phyloP scores from a whole-genome alignment of 768 basidiomycete genomes.

The Mycena filopes region DNA sequence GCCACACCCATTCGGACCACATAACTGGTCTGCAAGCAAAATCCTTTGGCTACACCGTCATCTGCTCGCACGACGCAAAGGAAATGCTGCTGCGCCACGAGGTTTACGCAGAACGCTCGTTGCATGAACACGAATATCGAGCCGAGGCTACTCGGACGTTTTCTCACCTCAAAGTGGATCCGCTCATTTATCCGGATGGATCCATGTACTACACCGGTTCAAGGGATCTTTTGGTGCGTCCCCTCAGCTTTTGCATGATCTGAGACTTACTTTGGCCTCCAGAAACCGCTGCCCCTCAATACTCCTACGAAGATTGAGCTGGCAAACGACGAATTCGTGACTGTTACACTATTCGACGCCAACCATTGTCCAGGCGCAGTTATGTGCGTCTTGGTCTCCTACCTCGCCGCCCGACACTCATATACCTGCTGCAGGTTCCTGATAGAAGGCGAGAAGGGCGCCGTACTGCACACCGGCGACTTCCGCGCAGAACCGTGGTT shows the following conservation, averaged over 20 bases:
- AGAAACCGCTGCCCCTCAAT: constrained; percentile 72
- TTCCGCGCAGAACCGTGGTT: constrained; percentile 89
- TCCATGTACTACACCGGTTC: constrained; percentile 59
- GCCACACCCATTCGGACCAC: constrained; percentile 93
- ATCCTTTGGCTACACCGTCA: constrained; percentile 75
- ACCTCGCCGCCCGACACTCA: neutral
- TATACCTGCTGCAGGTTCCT: constrained; percentile 70
- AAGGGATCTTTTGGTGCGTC: constrained; percentile 75
- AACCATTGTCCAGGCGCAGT: constrained; percentile 96
- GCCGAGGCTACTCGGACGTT: constrained; percentile 69
- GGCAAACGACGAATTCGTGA: constrained; percentile 65
- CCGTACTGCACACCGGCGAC: constrained; percentile 94
- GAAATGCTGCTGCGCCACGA: constrained; percentile 87
- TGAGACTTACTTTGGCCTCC: neutral
- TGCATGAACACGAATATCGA: constrained; percentile 62
- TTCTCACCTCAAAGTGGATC: constrained; percentile 72
- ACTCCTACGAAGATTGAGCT: constrained; percentile 72
- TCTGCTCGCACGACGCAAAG: constrained; percentile 88
- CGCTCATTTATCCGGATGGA: constrained; percentile 58
- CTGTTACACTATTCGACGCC: constrained; percentile 85
- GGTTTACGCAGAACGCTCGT: constrained; percentile 69
- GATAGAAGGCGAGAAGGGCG: constrained; percentile 73
- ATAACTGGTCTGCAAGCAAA: constrained; percentile 79
- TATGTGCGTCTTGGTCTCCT: constrained; percentile 66
- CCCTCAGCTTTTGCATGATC: neutral